Base-by-base conservation (phyloP, 1,284 basidiomycete genomes). In the Cystobasidiaceae sp. region DNA sequence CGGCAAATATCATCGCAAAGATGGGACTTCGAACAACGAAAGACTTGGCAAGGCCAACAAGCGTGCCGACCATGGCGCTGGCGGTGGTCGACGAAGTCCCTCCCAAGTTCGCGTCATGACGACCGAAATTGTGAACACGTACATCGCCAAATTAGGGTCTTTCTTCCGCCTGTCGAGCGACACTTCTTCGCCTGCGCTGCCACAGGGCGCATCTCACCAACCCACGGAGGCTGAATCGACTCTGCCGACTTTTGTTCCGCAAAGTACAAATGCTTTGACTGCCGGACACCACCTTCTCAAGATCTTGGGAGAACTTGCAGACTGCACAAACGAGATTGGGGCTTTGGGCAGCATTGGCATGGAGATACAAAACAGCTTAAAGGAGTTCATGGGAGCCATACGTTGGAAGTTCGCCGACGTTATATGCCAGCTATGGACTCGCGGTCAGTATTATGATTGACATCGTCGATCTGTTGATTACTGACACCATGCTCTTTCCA, bases 61-160 rank as follows among this genome's bases (percentile, higher is more conserved):
- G 19, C 46, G 46, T 52, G 70, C 25, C 2, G 45, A 57, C 46
- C 66, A 33, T 33, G 17, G 23, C 41, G 32, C 30, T 55, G 33
- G 33, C 43, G 54, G 30, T 23, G 58, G 37, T 13, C 45, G 48
- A 62, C 64, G 32, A 59, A 66, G 55, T 67, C 84, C 90, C 0
- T 82, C 85, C 0, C 90, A 96, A 76, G 90, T 89, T 74, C 84
- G 86, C 25, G 86, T 86, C 1, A 97, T 98, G 92, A 89, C 90
- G 0, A 80, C 89, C 17, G 93, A 97, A 72, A 85, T 96, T 58
- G 82, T 97, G 71, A 89, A 89, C 73, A 83, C 88, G 30, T 98
- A 94, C 79, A 86, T 91, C 67, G 84, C 86, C 3, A 82, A 89
- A 8, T 79, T 98, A 30, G 93, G 91, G 2, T 85, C 91, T 70